Conservation (phyloP, 2,329 filamentous ascomycete species). For the Thielaviopsis ethacetica region DNA sequence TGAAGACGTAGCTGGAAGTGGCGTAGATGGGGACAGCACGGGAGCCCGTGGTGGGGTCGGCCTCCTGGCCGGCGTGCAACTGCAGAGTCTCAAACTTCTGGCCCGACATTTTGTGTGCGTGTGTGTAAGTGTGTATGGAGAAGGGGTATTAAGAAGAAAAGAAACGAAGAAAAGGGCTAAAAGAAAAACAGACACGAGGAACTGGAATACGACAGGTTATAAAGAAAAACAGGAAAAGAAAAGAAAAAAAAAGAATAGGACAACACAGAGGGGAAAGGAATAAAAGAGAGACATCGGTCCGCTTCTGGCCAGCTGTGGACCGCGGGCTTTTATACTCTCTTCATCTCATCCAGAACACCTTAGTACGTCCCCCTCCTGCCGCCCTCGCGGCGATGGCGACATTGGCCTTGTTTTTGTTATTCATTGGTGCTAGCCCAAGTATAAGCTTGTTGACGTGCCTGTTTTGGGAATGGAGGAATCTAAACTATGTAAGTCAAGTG, state of each 20-base stretch:
- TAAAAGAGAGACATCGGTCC: neutral
- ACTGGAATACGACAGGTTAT: too few species aligned
- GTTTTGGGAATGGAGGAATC: neutral
- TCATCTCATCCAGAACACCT: too few species aligned
- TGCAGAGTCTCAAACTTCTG: slow-evolving; percentile 70
- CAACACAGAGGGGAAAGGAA: neutral
- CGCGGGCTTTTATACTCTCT: neutral
- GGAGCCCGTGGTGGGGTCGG: slow-evolving; percentile 68
- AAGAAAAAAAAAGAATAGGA: neutral
- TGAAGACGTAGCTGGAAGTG: slow-evolving; percentile 83
- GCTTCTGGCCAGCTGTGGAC: neutral
- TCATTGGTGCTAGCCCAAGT: neutral
- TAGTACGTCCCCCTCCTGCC: neutral
- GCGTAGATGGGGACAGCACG: slow-evolving; percentile 94
- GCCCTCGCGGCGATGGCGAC: neutral
- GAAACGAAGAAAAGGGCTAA: neutral
- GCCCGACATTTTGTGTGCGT: slow-evolving; percentile 21
- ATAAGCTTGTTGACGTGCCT: neutral
- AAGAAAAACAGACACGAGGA: too few species aligned
- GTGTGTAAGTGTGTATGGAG: neutral
- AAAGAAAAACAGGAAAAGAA: neutral
- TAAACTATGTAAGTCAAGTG: slow-evolving; percentile 11
- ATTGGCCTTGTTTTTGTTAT: neutral
- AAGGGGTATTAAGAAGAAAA: slow-evolving; percentile 12
- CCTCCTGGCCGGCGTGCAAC: slow-evolving; percentile 68